These are phyloP conservation scores for Leccinum obscurum DNA, from an alignment of 768 basidiomycete genomes.

Conservation along the genomic window DNA sequence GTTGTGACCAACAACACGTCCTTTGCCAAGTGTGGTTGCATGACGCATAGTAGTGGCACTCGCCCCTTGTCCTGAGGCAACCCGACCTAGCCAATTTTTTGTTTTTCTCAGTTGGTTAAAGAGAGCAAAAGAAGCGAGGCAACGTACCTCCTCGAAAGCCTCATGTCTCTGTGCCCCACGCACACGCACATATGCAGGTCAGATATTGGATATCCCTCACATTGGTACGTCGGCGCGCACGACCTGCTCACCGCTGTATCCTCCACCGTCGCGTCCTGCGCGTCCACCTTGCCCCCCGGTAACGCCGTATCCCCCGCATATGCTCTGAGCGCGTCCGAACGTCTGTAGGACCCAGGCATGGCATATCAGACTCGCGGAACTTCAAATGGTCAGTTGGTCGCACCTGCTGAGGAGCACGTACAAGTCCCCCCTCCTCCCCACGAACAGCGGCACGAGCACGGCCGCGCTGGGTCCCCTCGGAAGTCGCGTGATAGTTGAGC, in stretches of 20 bases:
- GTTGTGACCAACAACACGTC: slow-evolving; percentile 78
- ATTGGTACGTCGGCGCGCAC: too few relatives aligned
- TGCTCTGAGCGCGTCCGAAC: slow-evolving; percentile 66
- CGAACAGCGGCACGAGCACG: slow-evolving; percentile 82
- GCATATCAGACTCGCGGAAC: too few relatives aligned
- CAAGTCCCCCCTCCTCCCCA: slow-evolving; percentile 79
- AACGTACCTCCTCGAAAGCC: slow-evolving; percentile 82
- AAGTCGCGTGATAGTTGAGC: slow-evolving; percentile 36
- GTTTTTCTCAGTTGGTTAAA: neutral
- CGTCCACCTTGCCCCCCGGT: slow-evolving; percentile 83
- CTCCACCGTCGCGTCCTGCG: slow-evolving; percentile 64
- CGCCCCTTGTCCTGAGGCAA: slow-evolving; percentile 68
- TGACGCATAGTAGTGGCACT: slow-evolving; percentile 71
- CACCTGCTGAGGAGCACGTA: slow-evolving; percentile 82
- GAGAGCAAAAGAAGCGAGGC: neutral
- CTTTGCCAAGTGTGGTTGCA: slow-evolving; percentile 78
- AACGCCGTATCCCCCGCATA: slow-evolving; percentile 90
- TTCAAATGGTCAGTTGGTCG: slow-evolving; percentile 26
- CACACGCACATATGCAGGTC: neutral
- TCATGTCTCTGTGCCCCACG: slow-evolving; percentile 62
- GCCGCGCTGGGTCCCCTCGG: slow-evolving; percentile 68
- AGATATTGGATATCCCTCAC: neutral
- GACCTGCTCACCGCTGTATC: slow-evolving; percentile 65
- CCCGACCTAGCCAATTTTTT: slow-evolving; percentile 64
- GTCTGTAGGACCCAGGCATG: slow-evolving; percentile 41